Percentiles rank a stretch among this genome's conserved stretches.
phyloP scores from a whole-genome alignment of 2,329 filamentous ascomycete species.

The Claviceps lovelessii region DNA sequence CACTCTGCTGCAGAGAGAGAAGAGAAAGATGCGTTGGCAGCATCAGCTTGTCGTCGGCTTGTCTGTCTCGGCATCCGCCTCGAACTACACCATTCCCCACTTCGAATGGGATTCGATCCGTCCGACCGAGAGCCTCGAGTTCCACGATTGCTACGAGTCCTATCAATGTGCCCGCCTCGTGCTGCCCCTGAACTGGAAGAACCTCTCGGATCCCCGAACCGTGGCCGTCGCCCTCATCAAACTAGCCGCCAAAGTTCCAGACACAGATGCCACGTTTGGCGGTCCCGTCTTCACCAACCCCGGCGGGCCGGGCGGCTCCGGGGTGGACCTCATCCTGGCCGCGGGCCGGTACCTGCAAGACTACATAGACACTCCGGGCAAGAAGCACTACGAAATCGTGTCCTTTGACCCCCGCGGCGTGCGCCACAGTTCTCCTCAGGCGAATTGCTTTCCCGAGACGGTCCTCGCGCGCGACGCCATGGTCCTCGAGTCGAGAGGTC shows the following conservation, averaged over 20 bases:
- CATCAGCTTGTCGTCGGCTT: background rate
- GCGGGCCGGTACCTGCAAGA: constrained; percentile 17
- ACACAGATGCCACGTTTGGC: constrained; percentile 23
- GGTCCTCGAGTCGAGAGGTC: constrained; percentile 17
- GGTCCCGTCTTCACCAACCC: constrained; percentile 31
- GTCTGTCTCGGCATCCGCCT: background rate
- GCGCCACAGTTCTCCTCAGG: constrained; percentile 20
- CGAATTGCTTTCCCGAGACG: constrained; percentile 24
- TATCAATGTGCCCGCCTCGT: constrained; percentile 27
- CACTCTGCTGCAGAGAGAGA: background rate
- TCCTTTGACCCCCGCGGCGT: constrained; percentile 32
- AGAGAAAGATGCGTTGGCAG: background rate
- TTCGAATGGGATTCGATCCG: constrained; percentile 24
- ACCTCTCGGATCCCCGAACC: constrained; percentile 14
- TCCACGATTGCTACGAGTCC: constrained; percentile 24
- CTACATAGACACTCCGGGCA: constrained; percentile 13
- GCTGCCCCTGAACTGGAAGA: constrained; percentile 29
- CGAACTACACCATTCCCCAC: background rate
- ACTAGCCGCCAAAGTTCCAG: constrained; percentile 24
- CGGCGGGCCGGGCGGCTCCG: constrained; percentile 30
- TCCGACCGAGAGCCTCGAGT: constrained; percentile 22
- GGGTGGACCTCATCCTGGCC: constrained; percentile 16
- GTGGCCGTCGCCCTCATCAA: constrained; percentile 28
- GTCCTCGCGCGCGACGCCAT: constrained; percentile 16
- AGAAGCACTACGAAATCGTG: constrained; percentile 26